phyloP scores from a whole-genome alignment of 169 alveolate species.

The Plasmodium knowlesi region DNA sequence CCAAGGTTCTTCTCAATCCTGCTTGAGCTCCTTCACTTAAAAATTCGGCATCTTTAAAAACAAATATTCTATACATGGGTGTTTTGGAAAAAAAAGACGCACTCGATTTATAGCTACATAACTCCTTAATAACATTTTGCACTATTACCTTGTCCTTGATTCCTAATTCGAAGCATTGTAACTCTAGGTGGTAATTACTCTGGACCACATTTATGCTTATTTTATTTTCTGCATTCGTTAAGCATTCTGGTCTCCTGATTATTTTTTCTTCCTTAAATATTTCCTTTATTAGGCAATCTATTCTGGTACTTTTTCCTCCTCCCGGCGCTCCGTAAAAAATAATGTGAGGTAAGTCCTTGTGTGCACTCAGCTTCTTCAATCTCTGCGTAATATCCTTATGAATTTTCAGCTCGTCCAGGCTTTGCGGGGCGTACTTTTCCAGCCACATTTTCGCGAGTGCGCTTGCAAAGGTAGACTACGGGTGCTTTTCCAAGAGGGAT shows the following conservation, averaged over 20 bases:
- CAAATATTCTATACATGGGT: conserved; percentile 91
- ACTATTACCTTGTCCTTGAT: conserved; percentile 93
- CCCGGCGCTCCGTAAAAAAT: conserved; percentile 99
- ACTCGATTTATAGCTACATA: conserved; percentile 92
- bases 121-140: conserved; percentile 92
- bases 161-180: conserved; percentile 94
- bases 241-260: conserved; percentile 88
- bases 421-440: conserved; percentile 94
- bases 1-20: conserved; percentile 96
- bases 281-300: conserved; percentile 92
- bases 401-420: conserved; percentile 87
- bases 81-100: conserved; percentile 87
- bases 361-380: conserved; percentile 87
- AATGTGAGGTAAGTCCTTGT: conserved; percentile 96
- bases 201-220: conserved; percentile 87
- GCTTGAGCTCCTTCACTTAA: conserved; percentile 95
- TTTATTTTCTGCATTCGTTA: conserved; percentile 83
- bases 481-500: not conserved
- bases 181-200: conserved; percentile 94
- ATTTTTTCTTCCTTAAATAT: conserved; percentile 92
- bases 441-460: conserved; percentile 90
- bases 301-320: conserved; percentile 97
- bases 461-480: not conserved
- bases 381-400: conserved; percentile 89
- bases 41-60: conserved; percentile 92